Evolutionary conservation across 441 rosid species (phyloP).

Genomic region (Lepidium campestre): DNA sequence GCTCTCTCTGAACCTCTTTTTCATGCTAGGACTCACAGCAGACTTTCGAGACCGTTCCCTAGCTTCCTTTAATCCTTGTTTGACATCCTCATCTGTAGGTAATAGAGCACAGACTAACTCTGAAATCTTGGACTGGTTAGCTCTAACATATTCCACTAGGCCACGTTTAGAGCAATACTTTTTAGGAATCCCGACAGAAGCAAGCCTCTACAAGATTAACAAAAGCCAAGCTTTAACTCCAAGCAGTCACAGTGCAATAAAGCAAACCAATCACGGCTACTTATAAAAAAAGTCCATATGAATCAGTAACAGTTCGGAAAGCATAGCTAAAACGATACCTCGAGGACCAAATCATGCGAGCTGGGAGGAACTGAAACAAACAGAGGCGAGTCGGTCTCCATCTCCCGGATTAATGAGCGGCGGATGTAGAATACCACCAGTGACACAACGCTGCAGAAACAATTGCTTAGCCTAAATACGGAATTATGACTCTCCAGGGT

Average conservation of each 20-base stretch:
- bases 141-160: constrained; percentile 46
- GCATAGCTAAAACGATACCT: constrained; percentile 6
- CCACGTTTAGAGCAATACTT: constrained; percentile 45
- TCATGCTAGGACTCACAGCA: constrained; percentile 30
- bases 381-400: constrained; percentile 58
- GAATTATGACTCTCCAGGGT: constrained; percentile 51
- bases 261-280: background rate
- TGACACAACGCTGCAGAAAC: constrained; percentile 50
- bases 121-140: constrained; percentile 34
- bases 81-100: constrained; percentile 71
- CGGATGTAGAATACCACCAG: constrained; percentile 32
- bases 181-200: constrained; percentile 51
- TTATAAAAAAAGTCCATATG: background rate
- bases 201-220: constrained; percentile 54
- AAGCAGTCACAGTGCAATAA: background rate
- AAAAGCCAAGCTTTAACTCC: background rate
- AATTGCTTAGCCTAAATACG: constrained; percentile 44
- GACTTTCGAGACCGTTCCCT: constrained; percentile 33
- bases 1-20: constrained; percentile 47
- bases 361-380: constrained; percentile 28
- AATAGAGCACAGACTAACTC: constrained; percentile 58
- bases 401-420: constrained; percentile 32
- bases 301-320: background rate
- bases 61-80: constrained; percentile 31
- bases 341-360: constrained; percentile 44